Base-by-base conservation (phyloP, 371 early-diverging fungal species). In the Rhizopus arrhizus region DNA sequence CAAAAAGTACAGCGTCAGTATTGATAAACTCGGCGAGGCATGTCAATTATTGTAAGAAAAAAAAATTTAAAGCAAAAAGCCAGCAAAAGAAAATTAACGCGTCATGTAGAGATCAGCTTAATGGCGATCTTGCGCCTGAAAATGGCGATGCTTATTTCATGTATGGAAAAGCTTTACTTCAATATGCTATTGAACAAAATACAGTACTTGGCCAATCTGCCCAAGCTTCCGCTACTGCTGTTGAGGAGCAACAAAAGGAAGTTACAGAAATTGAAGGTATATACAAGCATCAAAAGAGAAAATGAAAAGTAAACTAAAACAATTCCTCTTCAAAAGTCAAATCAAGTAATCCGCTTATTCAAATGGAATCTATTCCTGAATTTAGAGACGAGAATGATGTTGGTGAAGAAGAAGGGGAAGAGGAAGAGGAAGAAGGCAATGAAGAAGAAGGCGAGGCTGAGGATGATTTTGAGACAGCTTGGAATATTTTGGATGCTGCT, bases 391-490 rank as follows among this genome's bases (percentile, higher is more conserved):
- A 69, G 1, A 74, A 67, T 1, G 75, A 76, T 3, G 82, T 72
- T 0, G 22, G 22, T 22, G 22, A 22, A 22, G 81, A 73, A 10
- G 83, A 71, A 11, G 85, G 76, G 1, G 67, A 52, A 2, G 75
- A 75, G 4, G 69, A 64, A 0, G 68, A 66, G 0, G 75, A 63
- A 1, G 74, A 62, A 4, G 78, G 61, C 3, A 72, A 59, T 6
- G 80, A 63, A 22, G 85, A 69, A 0, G 82, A 69, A 15, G 85
- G 77, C 13, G 69, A 72, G 9, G 75, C 74, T 0, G 82, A 79
- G 10, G 93, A 91, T 58, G 94, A 94, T 58, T 91, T 96, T 56
- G 88, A 85, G n/a, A 76, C 89, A 3, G 96, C 96, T 2, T 95
- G 93, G 92, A 89, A 94, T 59, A 85, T 89, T 33, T 77, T 96